Evolutionary conservation across 2,329 filamentous ascomycete genomes (phyloP).

Genomic region (Diaporthe eres): DNA sequence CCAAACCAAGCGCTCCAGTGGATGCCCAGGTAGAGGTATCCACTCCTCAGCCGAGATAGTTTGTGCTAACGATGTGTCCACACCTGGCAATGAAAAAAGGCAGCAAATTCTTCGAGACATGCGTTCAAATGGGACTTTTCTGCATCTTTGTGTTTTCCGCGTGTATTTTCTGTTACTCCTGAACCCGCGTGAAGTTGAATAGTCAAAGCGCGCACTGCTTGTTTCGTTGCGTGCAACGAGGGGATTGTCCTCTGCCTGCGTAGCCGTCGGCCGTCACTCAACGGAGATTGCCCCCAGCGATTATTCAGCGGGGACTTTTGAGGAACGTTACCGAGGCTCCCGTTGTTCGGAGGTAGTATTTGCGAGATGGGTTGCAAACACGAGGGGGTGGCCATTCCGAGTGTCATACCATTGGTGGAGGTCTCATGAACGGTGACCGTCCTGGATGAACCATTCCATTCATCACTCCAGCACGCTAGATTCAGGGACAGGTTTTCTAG

Average conservation of each 20-base stretch:
- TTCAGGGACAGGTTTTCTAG: slow-evolving; percentile 22
- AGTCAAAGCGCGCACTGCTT: neutral
- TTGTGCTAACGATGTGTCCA: slow-evolving; percentile 14
- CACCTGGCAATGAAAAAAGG: neutral
- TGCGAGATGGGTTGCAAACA: slow-evolving; percentile 5
- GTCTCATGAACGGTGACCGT: slow-evolving; percentile 13
- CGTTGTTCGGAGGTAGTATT: neutral
- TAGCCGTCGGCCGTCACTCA: neutral
- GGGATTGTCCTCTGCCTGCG: neutral
- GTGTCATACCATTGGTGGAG: neutral
- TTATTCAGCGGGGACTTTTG: neutral
- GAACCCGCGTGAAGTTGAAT: neutral
- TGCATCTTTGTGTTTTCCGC: too few relatives aligned
- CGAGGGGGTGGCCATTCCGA: neutral
- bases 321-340: neutral
- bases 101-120: neutral
- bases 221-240: neutral
- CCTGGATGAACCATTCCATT: slow-evolving; percentile 7
- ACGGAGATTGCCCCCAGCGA: neutral
- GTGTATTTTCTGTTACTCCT: neutral
- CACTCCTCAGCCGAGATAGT: slow-evolving; percentile 18
- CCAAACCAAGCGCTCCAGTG: slow-evolving; percentile 2
- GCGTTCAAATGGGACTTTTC: neutral
- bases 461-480: neutral
- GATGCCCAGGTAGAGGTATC: slow-evolving; percentile 12